phyloP scores from a whole-genome alignment of 768 basidiomycete genomes.

The Lactifluus volemus region DNA sequence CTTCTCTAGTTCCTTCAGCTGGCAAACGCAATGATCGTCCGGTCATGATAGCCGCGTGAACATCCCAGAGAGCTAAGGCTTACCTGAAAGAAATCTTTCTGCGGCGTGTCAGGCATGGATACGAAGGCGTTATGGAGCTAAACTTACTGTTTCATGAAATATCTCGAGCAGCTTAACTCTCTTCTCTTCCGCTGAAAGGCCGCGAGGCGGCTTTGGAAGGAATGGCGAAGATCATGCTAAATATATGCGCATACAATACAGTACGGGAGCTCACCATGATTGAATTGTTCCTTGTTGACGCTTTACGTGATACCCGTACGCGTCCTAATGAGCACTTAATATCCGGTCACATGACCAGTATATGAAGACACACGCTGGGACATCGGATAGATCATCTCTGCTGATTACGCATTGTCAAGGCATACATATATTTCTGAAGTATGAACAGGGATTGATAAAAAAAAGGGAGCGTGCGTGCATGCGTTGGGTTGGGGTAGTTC shows the following conservation, averaged over 20 bases:
- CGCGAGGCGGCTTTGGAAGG: conserved; percentile 25
- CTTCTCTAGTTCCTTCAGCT: conserved; percentile 93
- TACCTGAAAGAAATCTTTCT: conserved; percentile 83
- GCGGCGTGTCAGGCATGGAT: neutral
- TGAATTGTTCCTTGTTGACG: neutral
- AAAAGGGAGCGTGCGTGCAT: conserved; percentile 1
- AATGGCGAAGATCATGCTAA: neutral
- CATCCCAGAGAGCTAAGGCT: neutral
- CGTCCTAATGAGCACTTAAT: no score
- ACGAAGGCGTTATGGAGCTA: neutral
- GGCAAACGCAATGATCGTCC: neutral
- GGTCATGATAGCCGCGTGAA: neutral
- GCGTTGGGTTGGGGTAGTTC: neutral
- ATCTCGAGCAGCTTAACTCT: conserved; percentile 83
- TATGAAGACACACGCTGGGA: no score
- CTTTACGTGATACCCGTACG: neutral
- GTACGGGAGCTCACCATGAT: neutral
- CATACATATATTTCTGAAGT: conserved; percentile 10
- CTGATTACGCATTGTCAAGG: conserved; percentile 11
- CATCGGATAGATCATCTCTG: neutral
- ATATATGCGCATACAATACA: conserved; percentile 2
- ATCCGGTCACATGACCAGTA: conserved; percentile 3
- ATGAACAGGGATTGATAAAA: neutral
- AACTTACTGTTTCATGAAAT: conserved; percentile 77
- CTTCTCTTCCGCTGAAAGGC: conserved; percentile 86